Evolutionary conservation across 1,139 yeast genomes (phyloP), one percentile per base, ranked within the genome.

Genomic region (Candida sojae): DNA sequence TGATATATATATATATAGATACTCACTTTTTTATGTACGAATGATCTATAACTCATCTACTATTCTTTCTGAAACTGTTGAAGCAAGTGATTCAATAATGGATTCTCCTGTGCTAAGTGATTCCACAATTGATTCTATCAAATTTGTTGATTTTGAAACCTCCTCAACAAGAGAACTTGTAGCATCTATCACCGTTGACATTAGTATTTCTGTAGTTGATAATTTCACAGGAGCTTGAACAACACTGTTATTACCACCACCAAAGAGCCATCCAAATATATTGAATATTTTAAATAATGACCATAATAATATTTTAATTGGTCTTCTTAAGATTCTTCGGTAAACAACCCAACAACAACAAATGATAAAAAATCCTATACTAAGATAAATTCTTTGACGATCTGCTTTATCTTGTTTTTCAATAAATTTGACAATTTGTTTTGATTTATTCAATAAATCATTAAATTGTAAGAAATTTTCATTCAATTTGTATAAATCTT

Each of bases 351-450:
- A 85, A 3, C 68, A 60, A 53, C 87, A 70, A 34, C 84, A 85
- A 2, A 75, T 54, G 2, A 75, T 68, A 49, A 86, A 74, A 54
- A 86, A 83, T 17, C 81, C 82, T 41, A 86, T 57, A 30, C 88
- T 75, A 46, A 79, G 63, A 54, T 83, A 80, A 59, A 86, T 85
- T 48, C 82, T 68, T 44, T 79, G 70, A 45, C 87, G 73, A 57
- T 87, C 93, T 52, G 76, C 68, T 48, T 75, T 71, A 57, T 87
- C 90, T 45, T 88, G 88, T 57, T 82, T 82, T 57, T 86, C 89
- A 47, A 86, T 80, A 49, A 83, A 78, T 53, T 75, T 73, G 39
- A 86, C 88, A 41, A 86, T 75, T 39, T 75, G 73, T 47, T 71
- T 75, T 0, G 88, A 82, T 42, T 78, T 81, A 46, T 71, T 67